A percentile compares a stretch with the other conserved stretches of the same genome.
Conservation (phyloP, 2,329 filamentous ascomycete species). For the Pyricularia pennisetigena region DNA sequence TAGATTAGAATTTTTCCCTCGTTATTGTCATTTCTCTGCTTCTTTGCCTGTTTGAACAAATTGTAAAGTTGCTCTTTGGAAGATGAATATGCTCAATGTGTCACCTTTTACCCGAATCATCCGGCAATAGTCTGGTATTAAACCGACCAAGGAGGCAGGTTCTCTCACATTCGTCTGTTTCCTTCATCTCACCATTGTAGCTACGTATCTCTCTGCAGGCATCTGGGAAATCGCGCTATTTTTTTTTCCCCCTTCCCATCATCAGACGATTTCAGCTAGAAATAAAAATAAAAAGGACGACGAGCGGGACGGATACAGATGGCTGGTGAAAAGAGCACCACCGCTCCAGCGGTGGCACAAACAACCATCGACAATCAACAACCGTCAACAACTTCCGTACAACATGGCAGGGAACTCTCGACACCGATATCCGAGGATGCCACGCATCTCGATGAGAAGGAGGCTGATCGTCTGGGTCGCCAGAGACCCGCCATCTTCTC, state of each 20-base stretch:
- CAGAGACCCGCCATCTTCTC: conserved; percentile 40
- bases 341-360: not conserved
- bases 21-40: not conserved
- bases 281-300: not conserved
- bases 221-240: not conserved
- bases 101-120: not conserved
- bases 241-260: not conserved
- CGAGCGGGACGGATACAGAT: not conserved
- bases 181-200: not conserved
- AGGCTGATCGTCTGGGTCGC: conserved; percentile 41
- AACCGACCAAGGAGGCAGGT: not conserved
- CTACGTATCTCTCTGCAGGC: not conserved
- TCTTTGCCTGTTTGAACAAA: not conserved
- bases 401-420: not conserved
- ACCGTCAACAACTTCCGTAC: not conserved
- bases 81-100: not conserved
- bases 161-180: not conserved
- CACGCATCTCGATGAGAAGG: conserved; percentile 5
- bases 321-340: not conserved
- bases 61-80: not conserved
- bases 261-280: not conserved
- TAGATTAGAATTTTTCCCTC: too few species aligned
- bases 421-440: not conserved
- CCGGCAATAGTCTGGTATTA: not conserved
- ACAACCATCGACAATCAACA: not conserved